Base-by-base conservation (phyloP, 1,284 basidiomycete species). In the Paramarasmius palmivorus region DNA sequence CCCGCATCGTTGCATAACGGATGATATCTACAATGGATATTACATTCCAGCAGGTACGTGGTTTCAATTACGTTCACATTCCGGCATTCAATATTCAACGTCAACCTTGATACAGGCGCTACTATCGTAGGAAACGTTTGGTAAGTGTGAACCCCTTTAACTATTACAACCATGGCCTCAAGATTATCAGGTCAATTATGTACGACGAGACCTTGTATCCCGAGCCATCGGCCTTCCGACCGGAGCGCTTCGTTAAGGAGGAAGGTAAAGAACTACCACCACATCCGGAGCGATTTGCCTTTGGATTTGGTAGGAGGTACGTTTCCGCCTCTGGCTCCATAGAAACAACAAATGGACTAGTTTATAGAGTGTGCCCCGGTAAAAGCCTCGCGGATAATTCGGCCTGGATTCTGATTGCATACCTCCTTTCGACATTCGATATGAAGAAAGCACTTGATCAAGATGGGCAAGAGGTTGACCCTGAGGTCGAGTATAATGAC, bases 231-330 rank as follows among this genome's bases (percentile, higher is more conserved):
- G 25, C 12, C 10, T 50, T 50, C 25, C 8, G 26, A 10, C 49
- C 49, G 3, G 38, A 50, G n/a, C 23, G 44, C 7, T 46, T 46
- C 15, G 29, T 46, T 8, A 42, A 50, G 25, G 9, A 39, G 32
- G 19, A 37, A 29, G 26, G 25, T 5, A 19, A 41, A 41, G 22
- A 39, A 23, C 34, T 41, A 32, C 25, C 49, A 32, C 25, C 49
- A 2, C 25, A 42, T 34, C 38, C 38, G 10, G 37, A 26, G 5
- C 36, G 41, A 12, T 26, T 42, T 26, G 40, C 49, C 20, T 50
- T 41, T 41, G 49, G 49, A 6, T 50, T 41, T 22, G 49, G 49
- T 19, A 37, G 40, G 8, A 20, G 49, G 49, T 50, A 6, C 4
- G 38, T 41, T 32, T 38, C 25, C 25, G 25, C 19, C 44, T n/a